Evolutionary conservation across 140 eudicot species (phyloP), one percentile per base, ranked within the genome.

Genomic region (Erigeron philadelphicus): DNA sequence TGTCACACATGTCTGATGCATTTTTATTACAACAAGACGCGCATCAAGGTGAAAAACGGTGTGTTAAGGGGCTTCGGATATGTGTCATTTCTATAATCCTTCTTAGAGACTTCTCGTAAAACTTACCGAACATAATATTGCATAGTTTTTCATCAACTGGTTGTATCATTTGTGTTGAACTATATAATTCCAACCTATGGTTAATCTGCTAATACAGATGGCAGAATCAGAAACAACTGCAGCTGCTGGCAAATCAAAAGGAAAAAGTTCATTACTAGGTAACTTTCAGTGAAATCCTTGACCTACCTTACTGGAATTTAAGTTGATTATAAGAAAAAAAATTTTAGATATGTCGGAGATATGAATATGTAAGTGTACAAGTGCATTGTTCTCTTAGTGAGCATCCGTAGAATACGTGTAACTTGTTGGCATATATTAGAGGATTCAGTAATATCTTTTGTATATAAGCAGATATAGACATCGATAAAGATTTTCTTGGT

Each of bases 401-500:
- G 54, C 65, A 21, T 58, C 58, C 67, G 64, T 57, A 65, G 11
- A 8, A 6, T 48, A 11, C 13, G 49, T 67, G 57, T 41, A 70
- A 77, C 48, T 57, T 71, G 46, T 66, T 71, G 56, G 66, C 63
- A 49, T 50, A 61, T 15, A 21, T 43, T 54, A 54, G 67, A 4
- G 1, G 61, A 40, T 61, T 78, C 66, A 43, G 31, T 72, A 53
- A 66, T 54, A n/a, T 50, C 47, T 41, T 25, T 65, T 31, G 66
- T 69, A 19, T 65, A 61, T 65, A 55, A 54, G 35, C 86, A 92
- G 98, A 92, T 81, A 52, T 86, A 66, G 98, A 88, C 85, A 68
- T 92, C 57, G 95, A 84, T 48, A 83, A 92, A 58, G 96, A 88
- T 75, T 83, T 92, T 74, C 76, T 84, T 64, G 82, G 81, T 64